Evolutionary conservation across 495 filamentous ascomycete genomes (phyloP), one percentile per base, ranked within the genome.

Genomic region (Glarea lozoyensis): DNA sequence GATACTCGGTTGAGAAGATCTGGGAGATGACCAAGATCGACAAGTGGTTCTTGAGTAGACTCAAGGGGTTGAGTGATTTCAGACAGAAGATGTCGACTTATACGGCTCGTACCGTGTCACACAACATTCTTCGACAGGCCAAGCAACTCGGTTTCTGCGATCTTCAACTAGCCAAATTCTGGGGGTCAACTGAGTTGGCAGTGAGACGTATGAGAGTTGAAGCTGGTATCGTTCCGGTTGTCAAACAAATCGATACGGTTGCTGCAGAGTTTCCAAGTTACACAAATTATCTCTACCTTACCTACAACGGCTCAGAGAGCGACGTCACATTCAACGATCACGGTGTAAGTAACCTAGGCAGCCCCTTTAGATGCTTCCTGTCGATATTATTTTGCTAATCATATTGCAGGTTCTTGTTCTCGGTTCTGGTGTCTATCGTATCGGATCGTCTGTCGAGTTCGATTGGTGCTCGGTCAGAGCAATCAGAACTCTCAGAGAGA

Each of bases 401-500:
- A n/a, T n/a, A n/a, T n/a, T n/a, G n/a, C n/a, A n/a, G n/a, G n/a
- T n/a, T n/a, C n/a, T n/a, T n/a, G 92, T 98, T 5, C 69, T 98
- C 16, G 92, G 92, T 11, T 97, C 92, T 12, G 92, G 92, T 60
- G 92, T 98, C 16, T 98, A 98, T 67, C 78, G 92, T 50, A 98
- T 98, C 53, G 92, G 92, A 35, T 95, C 89, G 1, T 95, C 89
- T 0, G 92, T 98, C 40, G 92, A 98, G 59, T 98, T 98, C 60
- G 92, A 98, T 61, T 98, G 92, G 92, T 98, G 92, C 60, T 94
- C 92, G n/a, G 92, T 98, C 24, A 75, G 90, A 40, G 87, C 90
- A 4, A 90, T 98, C 44, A 82, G 92, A 43, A 98, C 92, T 6
- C 79, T 98, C 20, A 81, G 92, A 25, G 81, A 89, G 48, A 74